These are phyloP conservation scores for Vinca minor DNA, from an alignment of 257 asterid genomes.

Conservation along the genomic window DNA sequence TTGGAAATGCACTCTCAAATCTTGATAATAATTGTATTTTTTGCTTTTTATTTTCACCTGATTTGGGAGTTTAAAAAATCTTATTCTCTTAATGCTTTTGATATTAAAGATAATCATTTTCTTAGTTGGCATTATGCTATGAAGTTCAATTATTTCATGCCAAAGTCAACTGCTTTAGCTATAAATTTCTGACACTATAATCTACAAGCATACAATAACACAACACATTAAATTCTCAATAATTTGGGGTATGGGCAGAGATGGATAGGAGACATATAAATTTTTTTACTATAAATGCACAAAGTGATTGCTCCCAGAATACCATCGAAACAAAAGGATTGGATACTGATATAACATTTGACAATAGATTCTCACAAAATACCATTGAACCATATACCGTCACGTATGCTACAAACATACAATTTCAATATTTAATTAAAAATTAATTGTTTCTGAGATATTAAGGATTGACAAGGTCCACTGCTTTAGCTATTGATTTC, in stretches of 20 bases:
- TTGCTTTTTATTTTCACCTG: constrained; percentile 23
- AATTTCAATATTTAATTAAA: too few species aligned
- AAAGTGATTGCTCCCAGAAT: too few species aligned
- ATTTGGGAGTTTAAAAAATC: constrained; percentile 56
- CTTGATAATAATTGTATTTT: constrained; percentile 11
- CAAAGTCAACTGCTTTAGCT: constrained; percentile 15
- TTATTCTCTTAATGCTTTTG: constrained; percentile 21
- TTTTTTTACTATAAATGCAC: too few species aligned
- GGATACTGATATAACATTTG: too few species aligned
- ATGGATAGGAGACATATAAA: too few species aligned
- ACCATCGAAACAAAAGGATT: too few species aligned
- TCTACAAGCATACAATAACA: too few species aligned
- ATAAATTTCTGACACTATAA: neutral
- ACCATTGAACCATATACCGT: too few species aligned
- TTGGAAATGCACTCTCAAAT: constrained; percentile 12
- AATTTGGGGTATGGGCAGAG: too few species aligned
- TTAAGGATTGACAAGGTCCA: constrained; percentile 21
- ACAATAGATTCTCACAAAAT: too few species aligned
- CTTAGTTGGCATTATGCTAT: constrained; percentile 23
- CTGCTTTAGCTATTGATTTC: neutral
- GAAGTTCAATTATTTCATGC: constrained; percentile 11
- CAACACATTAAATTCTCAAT: too few species aligned
- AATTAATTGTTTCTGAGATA: too few species aligned
- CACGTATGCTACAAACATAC: neutral
- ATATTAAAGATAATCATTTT: constrained; percentile 17